Percentiles rank a stretch among this genome's conserved stretches.
These are phyloP conservation scores for Rhodotorula paludigena DNA, from an alignment of 768 basidiomycete genomes.

Conservation along the genomic window DNA sequence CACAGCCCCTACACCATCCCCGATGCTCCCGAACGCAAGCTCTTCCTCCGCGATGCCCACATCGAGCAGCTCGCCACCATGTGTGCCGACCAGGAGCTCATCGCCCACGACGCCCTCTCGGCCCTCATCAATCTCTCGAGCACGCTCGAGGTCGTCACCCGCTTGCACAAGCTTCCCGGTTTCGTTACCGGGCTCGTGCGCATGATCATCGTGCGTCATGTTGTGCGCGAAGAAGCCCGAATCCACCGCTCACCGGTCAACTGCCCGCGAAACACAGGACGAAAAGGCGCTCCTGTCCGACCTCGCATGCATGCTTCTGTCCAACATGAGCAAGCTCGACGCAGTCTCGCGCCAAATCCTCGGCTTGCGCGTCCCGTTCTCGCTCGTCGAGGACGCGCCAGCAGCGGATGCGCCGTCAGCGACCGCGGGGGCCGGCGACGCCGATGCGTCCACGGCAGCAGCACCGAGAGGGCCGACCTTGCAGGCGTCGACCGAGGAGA, in stretches of 20 bases:
- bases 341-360: conserved; percentile 63
- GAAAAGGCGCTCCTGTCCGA: conserved; percentile 86
- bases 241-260: background rate
- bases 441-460: background rate
- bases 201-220: conserved; percentile 73
- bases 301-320: conserved; percentile 92
- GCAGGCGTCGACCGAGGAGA: conserved; percentile 51
- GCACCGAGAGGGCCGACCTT: background rate
- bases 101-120: conserved; percentile 90
- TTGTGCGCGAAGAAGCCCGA: background rate
- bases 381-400: conserved; percentile 24
- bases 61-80: conserved; percentile 77
- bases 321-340: conserved; percentile 79
- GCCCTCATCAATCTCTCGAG: conserved; percentile 91
- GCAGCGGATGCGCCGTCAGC: conserved; percentile 39
- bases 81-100: conserved; percentile 64
- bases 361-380: conserved; percentile 61
- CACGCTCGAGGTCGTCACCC: conserved; percentile 60
- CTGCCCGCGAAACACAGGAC: conserved; percentile 56
- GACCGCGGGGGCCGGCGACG: background rate
- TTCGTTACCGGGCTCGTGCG: conserved; percentile 80
- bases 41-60: conserved; percentile 54
- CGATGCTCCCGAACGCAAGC: conserved; percentile 54
- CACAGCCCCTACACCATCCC: conserved; percentile 59
- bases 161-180: conserved; percentile 59